A percentile compares a stretch with the other conserved stretches of the same genome.
Evolutionary conservation across 805 yeast genomes (phyloP).

Genomic region (Kuraishia molischiana): DNA sequence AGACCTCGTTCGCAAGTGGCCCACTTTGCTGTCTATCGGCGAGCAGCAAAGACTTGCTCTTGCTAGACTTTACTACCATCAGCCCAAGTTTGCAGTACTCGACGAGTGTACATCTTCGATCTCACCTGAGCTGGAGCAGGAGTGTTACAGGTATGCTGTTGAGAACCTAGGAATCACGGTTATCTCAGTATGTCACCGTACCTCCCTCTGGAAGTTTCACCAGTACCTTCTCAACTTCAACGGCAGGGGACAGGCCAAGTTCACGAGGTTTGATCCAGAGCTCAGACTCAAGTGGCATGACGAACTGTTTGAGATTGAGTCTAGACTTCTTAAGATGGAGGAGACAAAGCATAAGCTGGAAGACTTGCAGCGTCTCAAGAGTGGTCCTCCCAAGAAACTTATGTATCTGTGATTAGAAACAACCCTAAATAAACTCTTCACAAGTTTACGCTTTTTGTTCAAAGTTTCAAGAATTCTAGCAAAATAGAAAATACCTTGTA

Average conservation of each 20-base stretch:
- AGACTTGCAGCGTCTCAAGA: constrained; percentile 34
- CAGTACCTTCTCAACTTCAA: constrained; percentile 73
- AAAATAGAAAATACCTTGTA: too few relatives aligned
- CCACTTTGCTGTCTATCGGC: constrained; percentile 80
- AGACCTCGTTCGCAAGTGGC: constrained; percentile 71
- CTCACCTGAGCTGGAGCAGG: constrained; percentile 81
- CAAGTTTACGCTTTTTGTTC: too few relatives aligned
- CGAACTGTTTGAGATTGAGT: constrained; percentile 64
- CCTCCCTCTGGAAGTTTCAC: constrained; percentile 91
- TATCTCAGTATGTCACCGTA: constrained; percentile 85
- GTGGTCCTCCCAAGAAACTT: constrained; percentile 2
- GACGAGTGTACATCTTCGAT: constrained; percentile 97
- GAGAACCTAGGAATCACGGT: constrained; percentile 71
- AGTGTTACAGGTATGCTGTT: constrained; percentile 73
- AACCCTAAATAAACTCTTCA: neutral
- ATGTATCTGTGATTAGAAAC: neutral
- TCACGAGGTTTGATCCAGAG: constrained; percentile 59
- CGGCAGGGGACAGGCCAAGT: constrained; percentile 46
- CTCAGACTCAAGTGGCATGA: constrained; percentile 68
- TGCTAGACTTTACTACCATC: constrained; percentile 86
- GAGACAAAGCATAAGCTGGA: constrained; percentile 54
- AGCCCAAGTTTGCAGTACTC: constrained; percentile 86
- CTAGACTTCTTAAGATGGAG: constrained; percentile 61
- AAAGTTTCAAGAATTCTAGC: too few relatives aligned
- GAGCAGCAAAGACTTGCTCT: constrained; percentile 90